phyloP scores from a whole-genome alignment of 305 asterid species.

The Fraxinus floribunda region DNA sequence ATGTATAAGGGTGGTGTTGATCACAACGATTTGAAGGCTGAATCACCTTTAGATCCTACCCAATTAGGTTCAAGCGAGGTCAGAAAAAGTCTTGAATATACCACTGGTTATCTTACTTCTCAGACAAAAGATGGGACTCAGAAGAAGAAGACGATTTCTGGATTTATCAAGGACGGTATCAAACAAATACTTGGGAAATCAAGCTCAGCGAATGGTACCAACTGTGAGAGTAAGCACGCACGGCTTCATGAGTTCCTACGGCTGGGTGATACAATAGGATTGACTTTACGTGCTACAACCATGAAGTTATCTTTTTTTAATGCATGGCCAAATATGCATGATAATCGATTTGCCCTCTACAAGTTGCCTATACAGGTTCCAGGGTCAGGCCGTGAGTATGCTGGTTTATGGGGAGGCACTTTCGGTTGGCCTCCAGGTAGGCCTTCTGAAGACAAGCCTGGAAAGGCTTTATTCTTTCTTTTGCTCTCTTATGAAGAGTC shows the following conservation, averaged over 20 bases:
- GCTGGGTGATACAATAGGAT: slow-evolving; percentile 61
- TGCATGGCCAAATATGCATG: slow-evolving; percentile 93
- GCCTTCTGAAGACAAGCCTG: slow-evolving; percentile 70
- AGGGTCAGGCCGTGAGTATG: slow-evolving; percentile 48
- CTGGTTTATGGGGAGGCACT: slow-evolving; percentile 90
- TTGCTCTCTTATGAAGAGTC: slow-evolving; percentile 75
- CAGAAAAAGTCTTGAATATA: slow-evolving; percentile 47
- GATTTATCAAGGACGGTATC: slow-evolving; percentile 57
- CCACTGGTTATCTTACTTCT: slow-evolving; percentile 36
- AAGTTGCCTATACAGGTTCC: slow-evolving; percentile 66
- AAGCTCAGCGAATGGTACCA: slow-evolving; percentile 48
- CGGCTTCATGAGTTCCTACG: slow-evolving; percentile 70
- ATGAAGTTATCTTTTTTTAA: slow-evolving; percentile 66
- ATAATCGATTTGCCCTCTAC: slow-evolving; percentile 72
- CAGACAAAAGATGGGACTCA: slow-evolving; percentile 39
- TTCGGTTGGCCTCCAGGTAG: slow-evolving; percentile 90
- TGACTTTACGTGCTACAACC: slow-evolving; percentile 60
- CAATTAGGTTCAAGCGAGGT: slow-evolving; percentile 55
- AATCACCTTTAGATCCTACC: slow-evolving; percentile 42
- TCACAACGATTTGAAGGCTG: slow-evolving; percentile 39
- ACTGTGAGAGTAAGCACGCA: slow-evolving; percentile 46
- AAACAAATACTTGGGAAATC: slow-evolving; percentile 73
- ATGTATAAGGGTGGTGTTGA: slow-evolving; percentile 48
- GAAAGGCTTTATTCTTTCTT: slow-evolving; percentile 76
- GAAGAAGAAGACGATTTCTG: slow-evolving; percentile 59